These are phyloP conservation scores for Phytophthora hybrid DNA, from an alignment of 352 stramenopile species.

Conservation along the genomic window DNA sequence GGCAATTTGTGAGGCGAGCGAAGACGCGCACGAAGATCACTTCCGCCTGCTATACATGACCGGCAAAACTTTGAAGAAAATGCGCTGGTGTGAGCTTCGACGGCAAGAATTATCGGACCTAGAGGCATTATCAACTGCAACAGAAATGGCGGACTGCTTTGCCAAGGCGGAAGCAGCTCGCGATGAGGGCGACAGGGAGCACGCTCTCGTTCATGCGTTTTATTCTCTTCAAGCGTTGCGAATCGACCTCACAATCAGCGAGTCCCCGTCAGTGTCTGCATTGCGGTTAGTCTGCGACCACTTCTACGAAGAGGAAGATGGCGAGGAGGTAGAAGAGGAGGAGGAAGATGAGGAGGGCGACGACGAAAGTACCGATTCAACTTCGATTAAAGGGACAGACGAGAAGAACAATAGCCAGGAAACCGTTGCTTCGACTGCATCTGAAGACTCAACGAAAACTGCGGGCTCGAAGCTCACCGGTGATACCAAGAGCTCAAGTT, in stretches of 20 bases:
- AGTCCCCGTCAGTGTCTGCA: conserved; percentile 33
- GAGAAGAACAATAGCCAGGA: conserved; percentile 18
- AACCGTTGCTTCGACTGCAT: background rate
- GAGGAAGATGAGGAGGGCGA: conserved; percentile 26
- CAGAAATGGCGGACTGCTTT: conserved; percentile 62
- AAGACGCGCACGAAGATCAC: conserved; percentile 56
- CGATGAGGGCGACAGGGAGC: conserved; percentile 69
- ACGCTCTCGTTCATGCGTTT: conserved; percentile 82
- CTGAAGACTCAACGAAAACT: background rate
- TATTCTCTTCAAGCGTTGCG: conserved; percentile 76
- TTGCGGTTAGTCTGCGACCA: conserved; percentile 57
- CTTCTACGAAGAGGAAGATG: conserved; percentile 65
- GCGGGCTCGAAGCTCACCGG: conserved; percentile 3
- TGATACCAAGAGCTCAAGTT: conserved; percentile 28
- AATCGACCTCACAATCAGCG: conserved; percentile 54
- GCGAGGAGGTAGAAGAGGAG: conserved; percentile 42
- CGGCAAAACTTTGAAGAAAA: conserved; percentile 79
- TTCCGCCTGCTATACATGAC: conserved; percentile 83
- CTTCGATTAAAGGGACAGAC: background rate
- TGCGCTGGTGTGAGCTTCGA: conserved; percentile 41
- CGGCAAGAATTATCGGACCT: conserved; percentile 7
- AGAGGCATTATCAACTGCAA: conserved; percentile 29
- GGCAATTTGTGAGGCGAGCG: conserved; percentile 37
- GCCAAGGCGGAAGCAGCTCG: conserved; percentile 62
- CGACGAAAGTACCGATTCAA: conserved; percentile 7